Evolutionary conservation across 345 rosid species (phyloP).

Genomic region (Heritiera fomes): DNA sequence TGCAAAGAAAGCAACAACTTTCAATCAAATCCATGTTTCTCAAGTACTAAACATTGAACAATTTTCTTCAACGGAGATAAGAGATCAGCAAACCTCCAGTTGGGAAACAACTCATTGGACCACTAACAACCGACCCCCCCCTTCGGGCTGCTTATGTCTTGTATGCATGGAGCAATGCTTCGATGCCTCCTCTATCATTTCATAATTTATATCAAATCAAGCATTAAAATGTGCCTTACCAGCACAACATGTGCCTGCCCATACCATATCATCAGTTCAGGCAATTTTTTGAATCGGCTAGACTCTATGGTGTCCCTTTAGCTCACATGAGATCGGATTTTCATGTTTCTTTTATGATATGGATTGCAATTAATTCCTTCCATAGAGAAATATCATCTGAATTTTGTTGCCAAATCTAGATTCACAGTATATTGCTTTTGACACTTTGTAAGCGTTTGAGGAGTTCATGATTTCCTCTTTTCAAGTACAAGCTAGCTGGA

Average conservation of each 20-base stretch:
- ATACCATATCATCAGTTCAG: slow-evolving; percentile 24
- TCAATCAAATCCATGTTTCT: slow-evolving; percentile 62
- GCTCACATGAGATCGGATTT: slow-evolving; percentile 14
- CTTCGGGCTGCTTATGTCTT: slow-evolving; percentile 20
- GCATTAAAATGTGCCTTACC: slow-evolving; percentile 34
- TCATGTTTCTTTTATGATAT: background rate
- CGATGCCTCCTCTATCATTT: slow-evolving; percentile 30
- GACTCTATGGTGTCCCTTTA: slow-evolving; percentile 10
- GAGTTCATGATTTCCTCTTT: background rate
- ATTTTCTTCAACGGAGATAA: slow-evolving; percentile 17
- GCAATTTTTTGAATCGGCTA: slow-evolving; percentile 8
- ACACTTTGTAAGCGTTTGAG: background rate
- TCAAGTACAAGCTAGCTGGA: background rate
- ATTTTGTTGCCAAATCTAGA: background rate
- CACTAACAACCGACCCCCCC: slow-evolving; percentile 35
- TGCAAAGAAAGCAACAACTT: slow-evolving; percentile 33
- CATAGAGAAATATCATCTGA: background rate
- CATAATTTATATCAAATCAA: slow-evolving; percentile 21
- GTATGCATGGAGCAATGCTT: slow-evolving; percentile 26
- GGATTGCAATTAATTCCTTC: background rate
- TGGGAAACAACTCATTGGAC: slow-evolving; percentile 58
- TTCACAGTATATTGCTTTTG: background rate
- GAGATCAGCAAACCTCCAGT: slow-evolving; percentile 31
- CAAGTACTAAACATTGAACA: slow-evolving; percentile 39
- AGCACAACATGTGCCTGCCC: slow-evolving; percentile 60